These are phyloP conservation scores for Aspergillus panamensis DNA, from an alignment of 495 filamentous ascomycete genomes.

Conservation along the genomic window DNA sequence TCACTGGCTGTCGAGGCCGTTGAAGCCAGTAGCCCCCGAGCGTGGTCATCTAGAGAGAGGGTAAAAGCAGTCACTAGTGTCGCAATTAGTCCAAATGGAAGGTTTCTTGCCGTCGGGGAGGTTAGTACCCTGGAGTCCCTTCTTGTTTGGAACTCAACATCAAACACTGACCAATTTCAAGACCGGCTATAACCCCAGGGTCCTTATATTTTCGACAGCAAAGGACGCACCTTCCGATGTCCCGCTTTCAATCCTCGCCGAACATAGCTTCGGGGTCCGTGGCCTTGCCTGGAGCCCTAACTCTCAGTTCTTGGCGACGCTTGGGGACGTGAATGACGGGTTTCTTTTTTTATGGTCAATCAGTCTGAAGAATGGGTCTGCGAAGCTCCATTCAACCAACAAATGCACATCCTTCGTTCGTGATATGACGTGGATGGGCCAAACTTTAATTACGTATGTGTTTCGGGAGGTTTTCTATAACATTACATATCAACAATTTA, in stretches of 20 bases:
- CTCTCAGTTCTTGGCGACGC: conserved; percentile 80
- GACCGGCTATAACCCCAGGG: conserved; percentile 89
- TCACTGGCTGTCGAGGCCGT: conserved; percentile 46
- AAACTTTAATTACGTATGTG: conserved; percentile 59
- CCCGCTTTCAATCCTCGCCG: conserved; percentile 79
- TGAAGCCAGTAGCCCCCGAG: conserved; percentile 63
- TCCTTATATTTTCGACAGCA: conserved; percentile 80
- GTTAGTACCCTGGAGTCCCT: conserved; percentile 36
- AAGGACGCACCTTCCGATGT: conserved; percentile 72
- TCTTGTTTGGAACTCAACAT: not conserved
- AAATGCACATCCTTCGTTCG: conserved; percentile 84
- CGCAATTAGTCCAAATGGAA: conserved; percentile 84
- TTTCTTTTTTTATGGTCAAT: conserved; percentile 91
- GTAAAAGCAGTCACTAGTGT: conserved; percentile 97
- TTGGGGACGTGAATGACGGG: conserved; percentile 86
- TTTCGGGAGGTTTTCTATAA: not conserved
- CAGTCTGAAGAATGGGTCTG: conserved; percentile 76
- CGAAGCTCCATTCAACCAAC: conserved; percentile 84
- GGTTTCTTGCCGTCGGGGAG: conserved; percentile 88
- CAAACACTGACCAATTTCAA: conserved; percentile 23
- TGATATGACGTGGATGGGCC: conserved; percentile 85
- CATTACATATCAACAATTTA: conserved; percentile 8
- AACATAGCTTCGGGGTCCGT: conserved; percentile 87
- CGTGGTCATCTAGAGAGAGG: conserved; percentile 80
- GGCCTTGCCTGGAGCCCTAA: conserved; percentile 86